Evolutionary conservation across 2,329 filamentous ascomycete species (phyloP), one percentile per base, ranked within the genome.

Genomic region (Fusarium keratoplasticum): DNA sequence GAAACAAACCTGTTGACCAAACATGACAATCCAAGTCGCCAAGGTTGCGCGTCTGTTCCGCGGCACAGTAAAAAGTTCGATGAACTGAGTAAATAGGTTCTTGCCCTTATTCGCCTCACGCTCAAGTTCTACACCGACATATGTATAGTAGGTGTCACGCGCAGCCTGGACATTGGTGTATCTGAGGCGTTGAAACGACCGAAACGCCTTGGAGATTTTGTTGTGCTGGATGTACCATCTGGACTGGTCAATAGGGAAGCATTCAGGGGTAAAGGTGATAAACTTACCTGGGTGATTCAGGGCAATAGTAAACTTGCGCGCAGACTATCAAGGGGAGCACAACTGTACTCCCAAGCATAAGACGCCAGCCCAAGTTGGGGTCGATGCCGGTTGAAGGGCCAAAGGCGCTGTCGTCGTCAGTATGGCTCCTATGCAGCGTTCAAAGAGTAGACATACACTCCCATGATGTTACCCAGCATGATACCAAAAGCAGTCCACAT

Each of bases 191-290:
- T 61, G 58, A 16, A 61, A 61, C 14, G 58, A 61, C 7, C 38
- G 20, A 33, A 61, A 61, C 5, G 58, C 58, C 31, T 61, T 35
- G 13, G 38, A 36, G 58, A 61, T 44, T 14, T 38, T 61, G 16
- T 47, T 47, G 58, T 61, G 58, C 14, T 61, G 58, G 14, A 61
- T 61, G 20, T 61, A 61, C 58, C 38, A 61, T 47, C 58, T 60
- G 8, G 58, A 2, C 6, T 33, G 18, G 58, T 44, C n/a, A 60
- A n/a, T 44, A 44, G 8, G 58, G 18, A 14, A 18, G 25, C 25
- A 47, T 47, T 31, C 25, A 35, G 35, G n/a, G n/a, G 27, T 8
- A 8, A 18, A 33, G 10, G 16, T 6, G 29, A 9, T 8, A n/a
- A 18, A 2, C 38, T 61, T 14, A 27, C 58, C 58, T 47, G 1